Evolutionary conservation across 108 stramenopile genomes (phyloP).

Genomic region (Epithemia pelagica): DNA sequence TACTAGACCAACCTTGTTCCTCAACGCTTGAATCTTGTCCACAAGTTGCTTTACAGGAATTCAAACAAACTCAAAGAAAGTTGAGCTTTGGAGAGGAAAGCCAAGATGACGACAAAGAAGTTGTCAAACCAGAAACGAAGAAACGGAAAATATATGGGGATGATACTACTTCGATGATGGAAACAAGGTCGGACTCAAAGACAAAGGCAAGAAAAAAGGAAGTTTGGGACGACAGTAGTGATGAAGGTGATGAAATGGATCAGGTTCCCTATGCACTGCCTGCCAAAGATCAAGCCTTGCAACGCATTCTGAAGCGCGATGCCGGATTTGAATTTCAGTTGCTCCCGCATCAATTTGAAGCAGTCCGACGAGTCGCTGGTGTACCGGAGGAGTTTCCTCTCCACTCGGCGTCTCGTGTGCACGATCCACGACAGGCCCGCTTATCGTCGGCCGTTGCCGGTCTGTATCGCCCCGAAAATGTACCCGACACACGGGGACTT

Average conservation of each 20-base stretch:
- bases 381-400: conserved; percentile 18
- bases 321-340: background rate
- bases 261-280: background rate
- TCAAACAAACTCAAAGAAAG: too few relatives aligned
- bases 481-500: conserved; percentile 6
- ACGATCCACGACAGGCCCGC: background rate
- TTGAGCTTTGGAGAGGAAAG: too few relatives aligned
- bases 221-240: background rate
- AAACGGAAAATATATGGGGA: too few relatives aligned
- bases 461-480: background rate
- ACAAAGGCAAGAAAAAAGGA: too few relatives aligned
- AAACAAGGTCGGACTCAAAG: too few relatives aligned
- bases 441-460: conserved; percentile 7
- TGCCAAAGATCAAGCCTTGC: background rate
- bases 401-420: background rate
- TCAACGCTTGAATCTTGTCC: too few relatives aligned
- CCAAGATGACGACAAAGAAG: too few relatives aligned
- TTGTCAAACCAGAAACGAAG: too few relatives aligned
- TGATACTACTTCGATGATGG: too few relatives aligned
- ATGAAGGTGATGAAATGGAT: background rate
- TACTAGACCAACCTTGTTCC: too few relatives aligned
- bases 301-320: background rate
- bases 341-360: conserved; percentile 38
- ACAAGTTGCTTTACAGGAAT: too few relatives aligned
- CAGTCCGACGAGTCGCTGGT: conserved; percentile 30